Conservation (phyloP, 1,284 basidiomycete species). For the Sparassis latifolia region DNA sequence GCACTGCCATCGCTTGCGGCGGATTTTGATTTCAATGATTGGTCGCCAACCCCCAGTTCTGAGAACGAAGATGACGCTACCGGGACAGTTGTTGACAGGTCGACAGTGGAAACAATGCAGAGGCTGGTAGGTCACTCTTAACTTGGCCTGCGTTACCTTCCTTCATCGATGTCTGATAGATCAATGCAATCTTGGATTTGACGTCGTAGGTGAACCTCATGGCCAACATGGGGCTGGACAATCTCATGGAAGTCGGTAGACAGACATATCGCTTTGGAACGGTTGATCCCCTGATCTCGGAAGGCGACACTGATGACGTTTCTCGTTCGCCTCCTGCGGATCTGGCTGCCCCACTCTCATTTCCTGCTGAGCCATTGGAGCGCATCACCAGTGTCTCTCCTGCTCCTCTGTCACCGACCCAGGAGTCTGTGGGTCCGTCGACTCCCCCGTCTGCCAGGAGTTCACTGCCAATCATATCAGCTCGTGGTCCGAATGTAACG, state of each 20-base stretch:
- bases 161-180: conserved; percentile 1
- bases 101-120: conserved; percentile 1
- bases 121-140: conserved; percentile 3
- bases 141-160: not conserved
- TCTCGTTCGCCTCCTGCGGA: no score
- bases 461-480: no score
- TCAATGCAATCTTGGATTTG: not conserved
- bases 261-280: not conserved
- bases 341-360: no score
- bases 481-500: no score
- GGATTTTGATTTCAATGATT: not conserved
- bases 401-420: no score
- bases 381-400: no score
- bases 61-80: not conserved
- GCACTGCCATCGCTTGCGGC: conserved; percentile 22
- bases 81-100: not conserved
- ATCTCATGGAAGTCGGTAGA: not conserved
- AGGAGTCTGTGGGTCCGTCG: no score
- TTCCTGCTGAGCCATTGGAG: no score
- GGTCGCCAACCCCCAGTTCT: no score
- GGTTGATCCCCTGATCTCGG: not conserved
- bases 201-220: not conserved
- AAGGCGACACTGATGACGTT: not conserved
- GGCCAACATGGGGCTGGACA: not conserved
- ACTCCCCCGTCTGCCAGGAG: no score